Evolutionary conservation across 495 filamentous ascomycete genomes (phyloP).

Genomic region (Podospora pseudopauciseta): DNA sequence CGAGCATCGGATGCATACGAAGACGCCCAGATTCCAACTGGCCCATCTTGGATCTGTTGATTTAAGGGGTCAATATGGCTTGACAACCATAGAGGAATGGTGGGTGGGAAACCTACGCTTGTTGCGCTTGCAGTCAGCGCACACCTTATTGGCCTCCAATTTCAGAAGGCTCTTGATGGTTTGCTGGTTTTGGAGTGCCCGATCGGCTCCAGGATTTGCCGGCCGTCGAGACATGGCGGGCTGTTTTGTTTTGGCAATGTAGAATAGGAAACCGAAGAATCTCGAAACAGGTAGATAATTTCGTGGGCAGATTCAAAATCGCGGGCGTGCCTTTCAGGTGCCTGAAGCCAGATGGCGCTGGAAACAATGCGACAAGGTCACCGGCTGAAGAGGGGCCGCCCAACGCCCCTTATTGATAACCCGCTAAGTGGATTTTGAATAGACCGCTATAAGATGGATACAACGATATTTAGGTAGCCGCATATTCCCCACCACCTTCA

Average conservation of each 20-base stretch:
- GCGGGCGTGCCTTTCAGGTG: slow-evolving; percentile 2
- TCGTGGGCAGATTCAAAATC: slow-evolving; percentile 4
- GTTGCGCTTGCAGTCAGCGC: slow-evolving; percentile 97
- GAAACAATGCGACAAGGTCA: slow-evolving; percentile 3
- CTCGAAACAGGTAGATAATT: background rate
- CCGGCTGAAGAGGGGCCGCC: background rate
- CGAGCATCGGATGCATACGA: slow-evolving; percentile 96
- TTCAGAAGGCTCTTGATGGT: slow-evolving; percentile 92
- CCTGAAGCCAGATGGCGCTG: slow-evolving; percentile 5
- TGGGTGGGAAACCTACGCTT: slow-evolving; percentile 65
- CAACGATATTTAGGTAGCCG: background rate
- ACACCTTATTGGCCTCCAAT: slow-evolving; percentile 88
- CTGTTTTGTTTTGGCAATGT: background rate
- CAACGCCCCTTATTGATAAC: background rate
- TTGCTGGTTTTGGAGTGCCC: slow-evolving; percentile 78
- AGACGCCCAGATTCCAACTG: slow-evolving; percentile 93
- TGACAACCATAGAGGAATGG: background rate
- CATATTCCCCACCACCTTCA: background rate
- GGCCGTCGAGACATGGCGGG: slow-evolving; percentile 79
- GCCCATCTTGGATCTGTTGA: slow-evolving; percentile 90
- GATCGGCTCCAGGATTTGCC: slow-evolving; percentile 69
- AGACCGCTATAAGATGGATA: background rate
- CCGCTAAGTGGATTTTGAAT: background rate
- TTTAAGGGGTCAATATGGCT: slow-evolving; percentile 16
- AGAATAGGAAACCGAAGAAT: background rate